Conservation (phyloP, 495 filamentous ascomycete species). For the Aspergillus homomorphus region DNA sequence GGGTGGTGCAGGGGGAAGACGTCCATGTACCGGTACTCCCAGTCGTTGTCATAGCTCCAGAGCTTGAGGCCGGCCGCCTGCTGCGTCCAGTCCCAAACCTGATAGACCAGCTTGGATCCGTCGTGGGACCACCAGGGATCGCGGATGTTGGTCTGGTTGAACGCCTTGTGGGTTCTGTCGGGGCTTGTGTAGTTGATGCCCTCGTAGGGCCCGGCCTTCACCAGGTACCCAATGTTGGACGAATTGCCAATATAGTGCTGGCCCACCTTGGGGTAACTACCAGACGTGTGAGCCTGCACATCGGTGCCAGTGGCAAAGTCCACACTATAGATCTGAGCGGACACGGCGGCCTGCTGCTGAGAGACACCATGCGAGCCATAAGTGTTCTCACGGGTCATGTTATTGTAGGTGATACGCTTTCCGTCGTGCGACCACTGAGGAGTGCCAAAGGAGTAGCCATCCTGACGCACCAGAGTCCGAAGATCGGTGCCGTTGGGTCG, state of each 20-base stretch:
- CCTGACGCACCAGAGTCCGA: constrained; percentile 5
- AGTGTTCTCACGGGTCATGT: constrained; percentile 13
- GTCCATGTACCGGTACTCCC: constrained; percentile 37
- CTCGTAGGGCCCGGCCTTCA: constrained; percentile 1
- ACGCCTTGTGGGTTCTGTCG: not conserved
- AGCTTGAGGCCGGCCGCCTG: constrained; percentile 15
- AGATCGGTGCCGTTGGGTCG: constrained; percentile 9
- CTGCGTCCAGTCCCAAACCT: not conserved
- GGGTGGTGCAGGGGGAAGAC: constrained; percentile 28
- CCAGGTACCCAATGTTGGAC: constrained; percentile 1
- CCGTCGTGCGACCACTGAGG: constrained; percentile 20
- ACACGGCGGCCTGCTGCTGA: not conserved
- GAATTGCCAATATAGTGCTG: constrained; percentile 4
- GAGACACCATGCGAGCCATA: constrained; percentile 6
- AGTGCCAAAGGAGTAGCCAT: constrained; percentile 11
- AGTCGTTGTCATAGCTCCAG: constrained; percentile 30
- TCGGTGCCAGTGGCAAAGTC: constrained; percentile 1
- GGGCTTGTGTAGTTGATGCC: constrained; percentile 1
- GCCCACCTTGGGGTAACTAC: constrained; percentile 5
- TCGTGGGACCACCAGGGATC: constrained; percentile 5
- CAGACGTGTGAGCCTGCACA: not conserved
- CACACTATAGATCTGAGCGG: not conserved
- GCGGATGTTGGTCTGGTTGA: not conserved
- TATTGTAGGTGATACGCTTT: constrained; percentile 19
- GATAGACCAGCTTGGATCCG: not conserved